Evolutionary conservation across 2,329 filamentous ascomycete genomes (phyloP).

Genomic region (Parafenestella ontariensis): DNA sequence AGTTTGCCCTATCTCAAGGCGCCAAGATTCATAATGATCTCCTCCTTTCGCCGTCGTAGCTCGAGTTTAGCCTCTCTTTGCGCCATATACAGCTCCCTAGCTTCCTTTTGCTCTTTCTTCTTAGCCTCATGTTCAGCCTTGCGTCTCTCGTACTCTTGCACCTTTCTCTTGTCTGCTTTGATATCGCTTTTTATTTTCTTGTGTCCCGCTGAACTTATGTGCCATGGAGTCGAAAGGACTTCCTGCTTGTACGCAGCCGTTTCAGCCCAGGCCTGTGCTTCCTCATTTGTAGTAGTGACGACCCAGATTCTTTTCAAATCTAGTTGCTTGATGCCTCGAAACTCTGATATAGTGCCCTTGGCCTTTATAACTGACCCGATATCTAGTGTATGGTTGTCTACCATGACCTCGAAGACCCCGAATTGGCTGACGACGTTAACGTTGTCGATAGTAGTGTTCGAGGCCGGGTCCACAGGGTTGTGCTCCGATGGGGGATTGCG

Average conservation of each 20-base stretch:
- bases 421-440: slow-evolving; percentile 46
- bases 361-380: slow-evolving; percentile 62
- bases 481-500: slow-evolving; percentile 37
- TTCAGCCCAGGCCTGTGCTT: slow-evolving; percentile 61
- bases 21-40: slow-evolving; percentile 51
- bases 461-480: slow-evolving; percentile 33
- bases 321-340: slow-evolving; percentile 60
- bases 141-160: slow-evolving; percentile 39
- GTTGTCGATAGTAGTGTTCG: slow-evolving; percentile 49
- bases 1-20: slow-evolving; percentile 40
- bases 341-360: slow-evolving; percentile 63
- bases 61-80: slow-evolving; percentile 51
- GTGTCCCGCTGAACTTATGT: slow-evolving; percentile 54
- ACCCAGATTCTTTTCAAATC: slow-evolving; percentile 60
- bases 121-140: slow-evolving; percentile 45
- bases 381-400: slow-evolving; percentile 46
- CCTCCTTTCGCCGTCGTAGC: slow-evolving; percentile 52
- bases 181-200: slow-evolving; percentile 48
- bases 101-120: slow-evolving; percentile 41
- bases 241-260: slow-evolving; percentile 57
- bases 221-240: slow-evolving; percentile 63
- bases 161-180: slow-evolving; percentile 52
- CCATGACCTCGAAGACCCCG: slow-evolving; percentile 51
- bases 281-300: slow-evolving; percentile 61
- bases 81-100: slow-evolving; percentile 38